phyloP scores from a whole-genome alignment of 805 yeast genomes.

The Pichia nakasei region DNA sequence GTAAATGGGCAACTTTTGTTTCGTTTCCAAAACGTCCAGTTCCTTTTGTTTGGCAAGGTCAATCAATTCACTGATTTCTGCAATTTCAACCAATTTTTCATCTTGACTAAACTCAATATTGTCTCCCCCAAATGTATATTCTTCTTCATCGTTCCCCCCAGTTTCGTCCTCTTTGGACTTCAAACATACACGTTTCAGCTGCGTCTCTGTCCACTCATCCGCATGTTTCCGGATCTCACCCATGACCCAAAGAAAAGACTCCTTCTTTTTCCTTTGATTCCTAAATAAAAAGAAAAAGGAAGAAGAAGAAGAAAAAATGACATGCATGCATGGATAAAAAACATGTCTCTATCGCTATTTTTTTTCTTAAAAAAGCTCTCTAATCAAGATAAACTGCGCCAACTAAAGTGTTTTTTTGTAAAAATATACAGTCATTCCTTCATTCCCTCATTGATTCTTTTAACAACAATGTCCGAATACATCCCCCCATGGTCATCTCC shows the following conservation, averaged over 20 bases:
- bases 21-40: conserved; percentile 42
- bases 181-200: conserved; percentile 32
- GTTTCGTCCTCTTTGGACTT: conserved; percentile 14
- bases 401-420: too few relatives aligned
- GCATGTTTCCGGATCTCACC: not conserved
- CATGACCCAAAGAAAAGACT: not conserved
- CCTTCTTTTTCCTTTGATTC: too few relatives aligned
- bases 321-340: too few relatives aligned
- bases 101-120: conserved; percentile 63
- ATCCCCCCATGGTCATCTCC: conserved; percentile 88
- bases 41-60: conserved; percentile 44
- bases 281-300: too few relatives aligned
- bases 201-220: conserved; percentile 45
- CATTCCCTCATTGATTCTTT: too few relatives aligned
- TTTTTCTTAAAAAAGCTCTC: too few relatives aligned
- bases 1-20: conserved; percentile 71
- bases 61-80: conserved; percentile 27
- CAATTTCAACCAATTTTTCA: conserved; percentile 20
- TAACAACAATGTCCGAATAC: conserved; percentile 25
- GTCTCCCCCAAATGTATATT: conserved; percentile 25
- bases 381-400: too few relatives aligned
- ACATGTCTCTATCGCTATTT: too few relatives aligned
- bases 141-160: not conserved
- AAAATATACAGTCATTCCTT: too few relatives aligned
- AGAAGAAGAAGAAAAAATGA: too few relatives aligned